Evolutionary conservation across 345 rosid genomes (phyloP).

Genomic region (Aquilaria malaccensis): DNA sequence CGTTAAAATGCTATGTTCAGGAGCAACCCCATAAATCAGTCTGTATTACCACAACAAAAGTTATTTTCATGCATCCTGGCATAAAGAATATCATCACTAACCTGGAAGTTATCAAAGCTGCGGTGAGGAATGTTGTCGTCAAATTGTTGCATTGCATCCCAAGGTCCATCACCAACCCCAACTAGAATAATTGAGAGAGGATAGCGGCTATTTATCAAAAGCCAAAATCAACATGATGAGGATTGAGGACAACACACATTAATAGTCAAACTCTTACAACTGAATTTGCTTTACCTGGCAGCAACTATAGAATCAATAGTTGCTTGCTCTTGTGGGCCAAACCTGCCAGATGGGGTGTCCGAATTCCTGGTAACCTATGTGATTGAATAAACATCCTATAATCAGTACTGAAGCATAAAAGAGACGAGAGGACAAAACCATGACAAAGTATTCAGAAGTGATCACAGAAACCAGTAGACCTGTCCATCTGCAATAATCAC

Average conservation of each 20-base stretch:
- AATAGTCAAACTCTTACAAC: not conserved
- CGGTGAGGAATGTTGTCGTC: conserved; percentile 92
- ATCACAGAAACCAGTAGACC: conserved; percentile 24
- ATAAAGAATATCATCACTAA: conserved; percentile 11
- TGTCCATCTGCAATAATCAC: conserved; percentile 96
- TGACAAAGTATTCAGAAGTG: not conserved
- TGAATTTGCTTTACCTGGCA: conserved; percentile 63
- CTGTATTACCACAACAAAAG: not conserved
- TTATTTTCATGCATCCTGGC: not conserved
- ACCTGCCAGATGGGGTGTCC: conserved; percentile 46
- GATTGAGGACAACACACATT: conserved; percentile 5
- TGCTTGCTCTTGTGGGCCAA: conserved; percentile 80
- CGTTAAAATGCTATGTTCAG: too few species aligned
- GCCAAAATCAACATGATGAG: conserved; percentile 14
- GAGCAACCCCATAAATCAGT: too few species aligned
- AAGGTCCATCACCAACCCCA: conserved; percentile 98
- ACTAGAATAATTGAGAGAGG: conserved; percentile 87
- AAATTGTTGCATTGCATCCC: conserved; percentile 86
- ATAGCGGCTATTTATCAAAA: conserved; percentile 41
- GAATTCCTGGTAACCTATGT: conserved; percentile 67
- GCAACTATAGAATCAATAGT: conserved; percentile 75
- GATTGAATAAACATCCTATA: conserved; percentile 2
- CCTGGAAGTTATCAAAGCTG: conserved; percentile 94
- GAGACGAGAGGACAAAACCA: not conserved
- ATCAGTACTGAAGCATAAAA: conserved; percentile 1